Evolutionary conservation across 176 grass and related monocot species (phyloP).

Genomic region (Hordeum vulgare): DNA sequence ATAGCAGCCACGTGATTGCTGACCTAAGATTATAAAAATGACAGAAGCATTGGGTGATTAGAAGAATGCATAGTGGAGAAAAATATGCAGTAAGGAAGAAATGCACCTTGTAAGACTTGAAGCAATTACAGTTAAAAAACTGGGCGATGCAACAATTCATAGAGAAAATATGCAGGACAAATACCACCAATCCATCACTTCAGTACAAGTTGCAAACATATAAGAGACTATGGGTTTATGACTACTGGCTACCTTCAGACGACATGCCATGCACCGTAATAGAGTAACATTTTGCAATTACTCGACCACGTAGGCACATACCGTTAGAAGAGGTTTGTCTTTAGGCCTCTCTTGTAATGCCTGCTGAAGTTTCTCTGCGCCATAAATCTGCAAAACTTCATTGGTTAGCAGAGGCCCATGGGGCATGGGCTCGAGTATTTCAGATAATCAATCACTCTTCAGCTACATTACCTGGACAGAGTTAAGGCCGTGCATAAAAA

Average conservation of each 20-base stretch:
- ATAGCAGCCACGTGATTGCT: conserved; percentile 97
- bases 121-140: background rate
- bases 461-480: conserved; percentile 66
- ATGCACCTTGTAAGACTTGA: background rate
- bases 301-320: conserved; percentile 14
- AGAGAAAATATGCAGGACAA: background rate
- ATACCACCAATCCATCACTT: background rate
- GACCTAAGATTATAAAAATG: conserved; percentile 45
- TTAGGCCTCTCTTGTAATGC: conserved; percentile 64
- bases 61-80: background rate
- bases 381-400: conserved; percentile 66
- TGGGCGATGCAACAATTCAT: background rate
- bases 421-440: background rate
- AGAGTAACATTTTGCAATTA: background rate
- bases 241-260: background rate
- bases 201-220: background rate
- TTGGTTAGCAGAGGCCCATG: background rate
- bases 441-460: background rate
- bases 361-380: conserved; percentile 81
- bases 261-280: background rate
- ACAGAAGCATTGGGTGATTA: background rate
- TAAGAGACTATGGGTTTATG: background rate
- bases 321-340: conserved; percentile 77
- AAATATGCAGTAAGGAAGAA: background rate
- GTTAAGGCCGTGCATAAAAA: conserved; percentile 97